phyloP scores from a whole-genome alignment of 2,329 filamentous ascomycete genomes.

The Penicillium sp. region DNA sequence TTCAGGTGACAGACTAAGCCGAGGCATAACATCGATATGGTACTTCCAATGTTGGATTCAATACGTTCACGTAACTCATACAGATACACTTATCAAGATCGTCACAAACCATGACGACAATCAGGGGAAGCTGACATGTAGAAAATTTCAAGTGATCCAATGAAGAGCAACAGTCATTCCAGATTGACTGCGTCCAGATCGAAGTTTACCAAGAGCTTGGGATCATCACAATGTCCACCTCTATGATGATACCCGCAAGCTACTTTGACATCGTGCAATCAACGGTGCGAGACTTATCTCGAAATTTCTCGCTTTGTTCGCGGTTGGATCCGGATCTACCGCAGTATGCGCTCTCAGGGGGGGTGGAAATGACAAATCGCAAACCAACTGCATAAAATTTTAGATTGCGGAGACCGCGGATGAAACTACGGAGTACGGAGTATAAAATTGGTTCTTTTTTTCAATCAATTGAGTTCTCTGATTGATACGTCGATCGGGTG shows the following conservation, averaged over 20 bases:
- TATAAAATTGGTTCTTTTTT: slow-evolving; percentile 1
- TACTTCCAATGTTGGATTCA: not conserved
- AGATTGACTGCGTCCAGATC: slow-evolving; percentile 6
- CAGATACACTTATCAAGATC: slow-evolving; percentile 2
- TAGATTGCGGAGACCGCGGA: not conserved
- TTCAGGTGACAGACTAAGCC: not conserved
- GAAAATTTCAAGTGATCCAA: not conserved
- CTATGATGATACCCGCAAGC: not conserved
- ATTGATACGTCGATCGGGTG: not conserved
- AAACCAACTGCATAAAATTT: not conserved
- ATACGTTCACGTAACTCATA: slow-evolving; percentile 4
- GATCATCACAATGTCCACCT: not conserved
- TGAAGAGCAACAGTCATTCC: not conserved
- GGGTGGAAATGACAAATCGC: slow-evolving; percentile 10
- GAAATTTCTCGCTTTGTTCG: not conserved
- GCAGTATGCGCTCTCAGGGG: slow-evolving; percentile 1
- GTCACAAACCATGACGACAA: not conserved
- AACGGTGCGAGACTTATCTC: slow-evolving; percentile 16
- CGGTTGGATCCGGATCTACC: not conserved
- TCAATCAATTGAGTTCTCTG: slow-evolving; percentile 1
- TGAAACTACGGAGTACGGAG: not conserved
- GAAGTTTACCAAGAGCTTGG: slow-evolving; percentile 4
- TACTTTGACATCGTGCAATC: slow-evolving; percentile 9
- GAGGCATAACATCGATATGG: not conserved
- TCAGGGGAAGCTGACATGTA: not conserved